phyloP scores from a whole-genome alignment of 2,329 filamentous ascomycete species.

The Penicillium sp. region DNA sequence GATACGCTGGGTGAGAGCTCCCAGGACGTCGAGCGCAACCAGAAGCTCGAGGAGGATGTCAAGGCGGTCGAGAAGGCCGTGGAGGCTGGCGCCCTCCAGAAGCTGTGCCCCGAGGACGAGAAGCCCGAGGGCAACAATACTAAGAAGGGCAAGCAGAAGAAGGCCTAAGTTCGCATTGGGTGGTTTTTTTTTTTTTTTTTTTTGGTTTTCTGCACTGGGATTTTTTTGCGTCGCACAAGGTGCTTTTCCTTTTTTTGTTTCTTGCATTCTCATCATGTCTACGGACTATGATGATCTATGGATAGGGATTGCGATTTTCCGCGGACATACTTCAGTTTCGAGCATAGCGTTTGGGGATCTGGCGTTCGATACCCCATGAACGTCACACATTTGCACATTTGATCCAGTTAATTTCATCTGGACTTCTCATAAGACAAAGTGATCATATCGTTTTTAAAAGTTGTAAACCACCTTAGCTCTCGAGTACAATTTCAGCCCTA shows the following conservation, averaged over 20 bases:
- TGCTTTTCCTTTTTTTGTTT: no score
- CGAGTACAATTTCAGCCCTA: not conserved
- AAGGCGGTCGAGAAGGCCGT: conserved; percentile 55
- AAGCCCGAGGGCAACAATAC: not conserved
- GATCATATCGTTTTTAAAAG: no score
- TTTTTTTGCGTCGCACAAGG: no score
- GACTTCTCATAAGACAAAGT: not conserved
- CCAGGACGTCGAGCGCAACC: conserved; percentile 47
- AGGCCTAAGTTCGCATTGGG: not conserved
- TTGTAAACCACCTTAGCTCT: no score
- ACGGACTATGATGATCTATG: not conserved
- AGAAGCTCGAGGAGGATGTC: conserved; percentile 56
- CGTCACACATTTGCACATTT: not conserved
- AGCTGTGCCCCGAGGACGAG: conserved; percentile 19
- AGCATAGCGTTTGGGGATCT: not conserved
- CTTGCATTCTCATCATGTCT: conserved; percentile 7
- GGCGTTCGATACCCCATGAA: conserved; percentile 9
- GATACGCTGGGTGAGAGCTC: conserved; percentile 60
- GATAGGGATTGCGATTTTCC: not conserved
- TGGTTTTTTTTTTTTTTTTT: not conserved
- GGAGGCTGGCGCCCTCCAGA: conserved; percentile 39
- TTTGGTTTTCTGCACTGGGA: no score
- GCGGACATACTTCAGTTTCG: not conserved
- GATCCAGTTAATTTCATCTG: not conserved
- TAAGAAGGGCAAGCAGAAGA: not conserved